Evolutionary conservation across 768 basidiomycete genomes (phyloP).

Genomic region (Tylopilus vinaceipallidus): DNA sequence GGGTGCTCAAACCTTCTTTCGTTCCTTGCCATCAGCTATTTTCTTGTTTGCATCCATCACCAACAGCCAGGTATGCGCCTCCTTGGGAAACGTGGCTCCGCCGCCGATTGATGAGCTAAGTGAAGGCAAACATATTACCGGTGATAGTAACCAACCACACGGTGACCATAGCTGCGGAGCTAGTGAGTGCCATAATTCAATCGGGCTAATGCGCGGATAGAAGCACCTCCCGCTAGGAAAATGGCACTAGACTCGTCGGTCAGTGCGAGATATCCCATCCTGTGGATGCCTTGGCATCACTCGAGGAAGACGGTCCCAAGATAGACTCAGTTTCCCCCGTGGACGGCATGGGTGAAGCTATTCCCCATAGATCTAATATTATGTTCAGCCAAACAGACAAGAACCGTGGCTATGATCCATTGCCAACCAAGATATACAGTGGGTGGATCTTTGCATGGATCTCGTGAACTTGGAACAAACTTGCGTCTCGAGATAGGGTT

Average conservation of each 20-base stretch:
- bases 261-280: slow-evolving; percentile 96
- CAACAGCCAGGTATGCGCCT: slow-evolving; percentile 56
- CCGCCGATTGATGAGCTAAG: slow-evolving; percentile 13
- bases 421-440: slow-evolving; percentile 65
- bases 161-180: slow-evolving; percentile 91
- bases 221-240: slow-evolving; percentile 45
- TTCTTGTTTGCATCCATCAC: slow-evolving; percentile 93
- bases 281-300: slow-evolving; percentile 35
- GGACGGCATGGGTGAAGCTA: slow-evolving; percentile 53
- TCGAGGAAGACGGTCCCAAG: slow-evolving; percentile 28
- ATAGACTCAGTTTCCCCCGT: slow-evolving; percentile 44
- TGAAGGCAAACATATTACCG: slow-evolving; percentile 76
- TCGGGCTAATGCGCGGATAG: slow-evolving; percentile 38
- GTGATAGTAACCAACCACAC: slow-evolving; percentile 93
- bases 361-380: slow-evolving; percentile 54
- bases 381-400: slow-evolving; percentile 61
- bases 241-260: slow-evolving; percentile 77
- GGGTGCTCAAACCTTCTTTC: slow-evolving; percentile 86
- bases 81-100: slow-evolving; percentile 11
- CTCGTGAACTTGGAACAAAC: slow-evolving; percentile 2
- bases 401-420: slow-evolving; percentile 46
- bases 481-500: slow-evolving; percentile 46
- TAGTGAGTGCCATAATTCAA: slow-evolving; percentile 56
- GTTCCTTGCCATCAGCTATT: slow-evolving; percentile 89
- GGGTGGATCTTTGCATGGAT: slow-evolving; percentile 32